A percentile compares a stretch with the other conserved stretches of the same genome.
These are phyloP conservation scores for Fraxinus sp. DNA, from an alignment of 305 asterid genomes.

Conservation along the genomic window DNA sequence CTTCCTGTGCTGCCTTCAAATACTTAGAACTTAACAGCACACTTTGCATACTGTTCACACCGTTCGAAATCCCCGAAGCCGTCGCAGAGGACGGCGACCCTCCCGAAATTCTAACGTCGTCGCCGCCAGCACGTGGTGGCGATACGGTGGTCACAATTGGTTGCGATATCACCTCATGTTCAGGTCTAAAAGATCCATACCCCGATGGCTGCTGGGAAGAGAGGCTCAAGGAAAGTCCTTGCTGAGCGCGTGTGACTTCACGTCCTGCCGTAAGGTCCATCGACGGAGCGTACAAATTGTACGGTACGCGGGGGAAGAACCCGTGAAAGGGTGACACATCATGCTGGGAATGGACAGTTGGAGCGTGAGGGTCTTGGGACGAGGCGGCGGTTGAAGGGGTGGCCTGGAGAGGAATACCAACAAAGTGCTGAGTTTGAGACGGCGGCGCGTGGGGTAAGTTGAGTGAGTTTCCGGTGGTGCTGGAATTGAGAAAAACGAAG, in stretches of 20 bases:
- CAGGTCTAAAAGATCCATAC: conserved; percentile 45
- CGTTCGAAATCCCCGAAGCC: conserved; percentile 67
- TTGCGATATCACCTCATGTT: conserved; percentile 46
- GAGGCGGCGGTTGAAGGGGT: conserved; percentile 21
- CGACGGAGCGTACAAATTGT: conserved; percentile 52
- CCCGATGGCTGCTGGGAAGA: conserved; percentile 60
- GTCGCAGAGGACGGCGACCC: conserved; percentile 64
- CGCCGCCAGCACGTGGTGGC: conserved; percentile 34
- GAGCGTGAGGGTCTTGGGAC: conserved; percentile 47
- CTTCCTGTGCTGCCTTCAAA: conserved; percentile 79
- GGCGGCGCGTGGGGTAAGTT: conserved; percentile 42
- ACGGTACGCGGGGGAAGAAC: conserved; percentile 57
- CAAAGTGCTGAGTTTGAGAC: conserved; percentile 37
- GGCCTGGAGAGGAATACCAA: conserved; percentile 40
- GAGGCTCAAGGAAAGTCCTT: conserved; percentile 71
- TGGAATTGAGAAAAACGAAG: conserved; percentile 49
- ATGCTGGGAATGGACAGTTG: conserved; percentile 43
- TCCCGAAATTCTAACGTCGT: conserved; percentile 46
- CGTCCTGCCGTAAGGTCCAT: conserved; percentile 59
- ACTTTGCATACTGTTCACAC: conserved; percentile 57
- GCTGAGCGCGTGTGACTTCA: conserved; percentile 68
- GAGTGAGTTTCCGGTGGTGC: conserved; percentile 28
- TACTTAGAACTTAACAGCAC: conserved; percentile 66
- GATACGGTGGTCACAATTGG: conserved; percentile 32
- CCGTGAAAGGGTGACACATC: conserved; percentile 62